Conservation (phyloP, 2,329 filamentous ascomycete genomes). For the Ophiocordyceps polyrhachis-furcata region DNA sequence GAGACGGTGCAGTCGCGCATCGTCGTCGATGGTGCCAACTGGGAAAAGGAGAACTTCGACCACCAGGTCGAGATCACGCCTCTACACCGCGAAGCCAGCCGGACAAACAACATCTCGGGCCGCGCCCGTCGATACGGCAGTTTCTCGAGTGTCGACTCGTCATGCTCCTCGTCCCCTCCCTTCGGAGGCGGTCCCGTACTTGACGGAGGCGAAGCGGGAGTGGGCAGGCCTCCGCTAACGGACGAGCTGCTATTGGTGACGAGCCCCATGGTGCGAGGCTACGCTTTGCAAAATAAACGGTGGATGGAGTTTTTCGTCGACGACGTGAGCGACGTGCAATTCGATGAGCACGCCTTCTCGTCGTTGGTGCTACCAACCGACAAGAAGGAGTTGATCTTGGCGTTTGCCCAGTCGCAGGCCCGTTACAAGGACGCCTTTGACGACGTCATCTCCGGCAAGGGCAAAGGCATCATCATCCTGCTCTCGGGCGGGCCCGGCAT, state of each 20-base stretch:
- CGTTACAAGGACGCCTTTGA: conserved; percentile 24
- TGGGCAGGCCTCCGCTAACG: conserved; percentile 12
- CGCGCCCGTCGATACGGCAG: neutral
- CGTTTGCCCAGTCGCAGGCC: conserved; percentile 28
- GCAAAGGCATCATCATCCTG: conserved; percentile 29
- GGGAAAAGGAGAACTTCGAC: conserved; percentile 13
- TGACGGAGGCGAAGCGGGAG: conserved; percentile 2
- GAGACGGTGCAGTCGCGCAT: conserved; percentile 13
- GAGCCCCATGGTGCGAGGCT: conserved; percentile 24
- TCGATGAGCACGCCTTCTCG: conserved; percentile 28
- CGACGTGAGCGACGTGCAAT: conserved; percentile 22
- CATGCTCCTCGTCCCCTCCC: neutral
- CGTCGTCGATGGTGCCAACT: conserved; percentile 13
- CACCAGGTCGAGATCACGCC: conserved; percentile 7
- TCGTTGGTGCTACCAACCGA: conserved; percentile 28
- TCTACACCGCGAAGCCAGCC: neutral
- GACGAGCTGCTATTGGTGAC: conserved; percentile 22
- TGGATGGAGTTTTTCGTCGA: conserved; percentile 32
- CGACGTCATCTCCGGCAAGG: conserved; percentile 34
- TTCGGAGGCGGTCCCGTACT: neutral
- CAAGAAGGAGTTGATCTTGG: conserved; percentile 31
- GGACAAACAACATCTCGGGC: neutral
- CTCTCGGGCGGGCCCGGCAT: conserved; percentile 28
- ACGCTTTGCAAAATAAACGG: conserved; percentile 26
- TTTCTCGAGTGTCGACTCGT: neutral